phyloP scores from a whole-genome alignment of 305 asterid genomes.

The Fraxinus angustifolia region DNA sequence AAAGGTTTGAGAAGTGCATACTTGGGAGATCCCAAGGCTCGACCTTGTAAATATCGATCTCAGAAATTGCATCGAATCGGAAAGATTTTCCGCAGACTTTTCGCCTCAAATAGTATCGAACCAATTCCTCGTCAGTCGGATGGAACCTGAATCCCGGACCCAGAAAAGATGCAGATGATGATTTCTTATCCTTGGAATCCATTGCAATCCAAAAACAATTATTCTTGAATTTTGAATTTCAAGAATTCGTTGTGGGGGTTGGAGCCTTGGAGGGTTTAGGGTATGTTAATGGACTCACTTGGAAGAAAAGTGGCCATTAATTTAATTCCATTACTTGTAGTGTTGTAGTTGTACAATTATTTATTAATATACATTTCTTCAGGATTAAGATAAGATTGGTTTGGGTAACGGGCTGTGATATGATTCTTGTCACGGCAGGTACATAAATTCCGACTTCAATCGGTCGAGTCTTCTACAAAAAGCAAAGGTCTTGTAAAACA shows the following conservation, averaged over 20 bases:
- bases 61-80: slow-evolving; percentile 66
- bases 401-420: neutral
- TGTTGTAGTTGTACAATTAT: neutral
- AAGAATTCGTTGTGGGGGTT: neutral
- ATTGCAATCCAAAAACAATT: slow-evolving; percentile 21
- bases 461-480: no score
- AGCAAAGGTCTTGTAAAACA: no score
- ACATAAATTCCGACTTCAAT: neutral
- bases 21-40: slow-evolving; percentile 99
- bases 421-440: neutral
- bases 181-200: slow-evolving; percentile 39
- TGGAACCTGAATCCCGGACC: slow-evolving; percentile 98
- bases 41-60: slow-evolving; percentile 76
- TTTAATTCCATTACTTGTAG: neutral
- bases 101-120: slow-evolving; percentile 75
- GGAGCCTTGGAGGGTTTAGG: neutral
- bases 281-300: neutral
- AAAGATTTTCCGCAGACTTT: slow-evolving; percentile 68
- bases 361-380: neutral
- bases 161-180: slow-evolving; percentile 41
- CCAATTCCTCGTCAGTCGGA: slow-evolving; percentile 97
- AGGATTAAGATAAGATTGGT: neutral
- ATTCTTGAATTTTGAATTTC: neutral
- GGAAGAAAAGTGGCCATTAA: neutral
- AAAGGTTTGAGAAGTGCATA: slow-evolving; percentile 19